Conservation (phyloP, 2,329 filamentous ascomycete genomes). For the Emydomyces testavorans region DNA sequence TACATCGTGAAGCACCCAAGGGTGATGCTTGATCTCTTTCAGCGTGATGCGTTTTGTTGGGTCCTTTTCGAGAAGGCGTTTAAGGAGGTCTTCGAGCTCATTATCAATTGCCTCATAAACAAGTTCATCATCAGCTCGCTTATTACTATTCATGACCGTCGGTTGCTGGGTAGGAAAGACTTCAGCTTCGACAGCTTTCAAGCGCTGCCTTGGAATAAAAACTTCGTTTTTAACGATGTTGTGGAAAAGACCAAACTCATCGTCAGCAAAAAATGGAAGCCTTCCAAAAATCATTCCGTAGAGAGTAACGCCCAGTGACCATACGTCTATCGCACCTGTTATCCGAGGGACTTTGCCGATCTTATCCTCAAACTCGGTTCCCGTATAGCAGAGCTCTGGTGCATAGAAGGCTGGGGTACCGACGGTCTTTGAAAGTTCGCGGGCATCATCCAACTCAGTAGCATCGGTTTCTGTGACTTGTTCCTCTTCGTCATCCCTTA, state of each 20-base stretch:
- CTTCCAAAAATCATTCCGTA: slow-evolving; percentile 93
- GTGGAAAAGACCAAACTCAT: slow-evolving; percentile 83
- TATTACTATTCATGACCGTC: slow-evolving; percentile 50
- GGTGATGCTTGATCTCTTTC: slow-evolving; percentile 84
- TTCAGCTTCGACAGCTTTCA: slow-evolving; percentile 55
- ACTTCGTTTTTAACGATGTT: slow-evolving; percentile 88
- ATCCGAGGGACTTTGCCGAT: slow-evolving; percentile 56
- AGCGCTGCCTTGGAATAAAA: slow-evolving; percentile 68
- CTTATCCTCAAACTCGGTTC: slow-evolving; percentile 46
- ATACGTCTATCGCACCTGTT: slow-evolving; percentile 89
- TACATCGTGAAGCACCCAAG: slow-evolving; percentile 76
- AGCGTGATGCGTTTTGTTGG: slow-evolving; percentile 78
- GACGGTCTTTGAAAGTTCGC: slow-evolving; percentile 95
- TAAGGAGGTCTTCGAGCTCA: slow-evolving; percentile 64
- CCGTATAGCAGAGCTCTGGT: slow-evolving; percentile 87
- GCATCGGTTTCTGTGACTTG: slow-evolving; percentile 73
- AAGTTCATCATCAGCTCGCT: slow-evolving; percentile 65
- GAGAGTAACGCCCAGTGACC: slow-evolving; percentile 90
- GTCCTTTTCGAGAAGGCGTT: slow-evolving; percentile 74
- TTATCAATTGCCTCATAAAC: slow-evolving; percentile 79
- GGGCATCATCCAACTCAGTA: slow-evolving; percentile 77
- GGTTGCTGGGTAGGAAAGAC: slow-evolving; percentile 38
- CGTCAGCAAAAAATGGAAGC: slow-evolving; percentile 83
- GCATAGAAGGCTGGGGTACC: slow-evolving; percentile 97
- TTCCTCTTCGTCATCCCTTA: slow-evolving; percentile 68